These are phyloP conservation scores for Carex myosuroides DNA, from an alignment of 176 grass and related monocot species.

Conservation along the genomic window DNA sequence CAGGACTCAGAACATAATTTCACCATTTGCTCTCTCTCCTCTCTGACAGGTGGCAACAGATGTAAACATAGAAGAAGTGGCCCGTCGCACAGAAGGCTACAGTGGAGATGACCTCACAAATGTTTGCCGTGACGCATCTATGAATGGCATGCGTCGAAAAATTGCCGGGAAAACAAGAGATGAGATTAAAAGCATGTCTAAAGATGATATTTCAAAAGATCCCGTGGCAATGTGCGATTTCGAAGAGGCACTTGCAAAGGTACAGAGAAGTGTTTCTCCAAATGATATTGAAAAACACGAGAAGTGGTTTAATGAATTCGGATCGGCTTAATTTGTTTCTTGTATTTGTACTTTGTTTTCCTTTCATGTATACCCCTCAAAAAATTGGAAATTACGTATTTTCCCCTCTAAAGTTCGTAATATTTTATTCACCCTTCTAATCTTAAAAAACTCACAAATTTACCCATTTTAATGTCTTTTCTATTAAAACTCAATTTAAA, in stretches of 20 bases:
- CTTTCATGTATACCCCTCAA: no score
- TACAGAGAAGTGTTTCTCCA: slow-evolving; percentile 87
- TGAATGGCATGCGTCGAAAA: slow-evolving; percentile 95
- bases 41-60: slow-evolving; percentile 56
- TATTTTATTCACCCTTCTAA: no score
- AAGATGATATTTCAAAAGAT: slow-evolving; percentile 93
- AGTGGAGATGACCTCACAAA: slow-evolving; percentile 98
- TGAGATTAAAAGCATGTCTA: slow-evolving; percentile 95
- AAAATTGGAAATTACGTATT: no score
- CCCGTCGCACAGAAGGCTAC: slow-evolving; percentile 74
- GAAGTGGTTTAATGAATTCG: slow-evolving; percentile 95
- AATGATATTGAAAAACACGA: slow-evolving; percentile 91
- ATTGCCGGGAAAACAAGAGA: slow-evolving; percentile 97
- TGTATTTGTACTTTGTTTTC: background rate
- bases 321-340: slow-evolving; percentile 42
- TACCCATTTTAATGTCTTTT: no score
- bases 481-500: no score
- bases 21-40: background rate
- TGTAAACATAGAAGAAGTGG: slow-evolving; percentile 79
- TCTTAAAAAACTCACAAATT: no score
- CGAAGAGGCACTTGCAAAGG: slow-evolving; percentile 79
- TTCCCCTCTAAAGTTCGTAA: no score
- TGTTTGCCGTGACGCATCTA: slow-evolving; percentile 90
- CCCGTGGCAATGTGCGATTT: slow-evolving; percentile 97
- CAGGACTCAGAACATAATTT: background rate